A percentile compares a stretch with the other conserved stretches of the same genome.
These are phyloP conservation scores for Themeda triandra DNA, from an alignment of 176 grass and related monocot genomes.

Conservation along the genomic window DNA sequence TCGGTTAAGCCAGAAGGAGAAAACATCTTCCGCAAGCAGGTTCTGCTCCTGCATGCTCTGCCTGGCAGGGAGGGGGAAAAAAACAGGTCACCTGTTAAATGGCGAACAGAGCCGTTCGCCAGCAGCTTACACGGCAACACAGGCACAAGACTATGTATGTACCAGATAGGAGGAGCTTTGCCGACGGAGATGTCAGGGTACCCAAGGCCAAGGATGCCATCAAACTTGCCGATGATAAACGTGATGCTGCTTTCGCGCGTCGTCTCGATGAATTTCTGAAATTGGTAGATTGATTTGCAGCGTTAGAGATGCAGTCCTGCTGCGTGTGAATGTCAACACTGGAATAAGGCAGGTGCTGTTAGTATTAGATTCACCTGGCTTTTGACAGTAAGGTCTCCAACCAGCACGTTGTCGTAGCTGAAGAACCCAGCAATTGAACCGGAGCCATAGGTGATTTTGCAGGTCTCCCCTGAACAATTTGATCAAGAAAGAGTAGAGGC, in stretches of 20 bases:
- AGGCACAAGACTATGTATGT: background rate
- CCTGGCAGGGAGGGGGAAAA: slow-evolving; percentile 17
- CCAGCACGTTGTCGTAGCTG: slow-evolving; percentile 73
- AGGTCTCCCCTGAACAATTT: slow-evolving; percentile 55
- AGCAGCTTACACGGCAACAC: no score
- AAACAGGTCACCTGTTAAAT: background rate
- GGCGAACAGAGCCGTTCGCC: background rate
- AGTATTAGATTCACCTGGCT: slow-evolving; percentile 40
- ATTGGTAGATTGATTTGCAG: background rate
- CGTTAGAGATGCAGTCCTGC: background rate
- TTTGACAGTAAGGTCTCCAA: slow-evolving; percentile 74
- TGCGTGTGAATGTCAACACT: background rate
- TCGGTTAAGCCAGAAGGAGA: slow-evolving; percentile 96
- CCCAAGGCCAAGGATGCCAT: slow-evolving; percentile 98
- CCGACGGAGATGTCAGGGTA: slow-evolving; percentile 90
- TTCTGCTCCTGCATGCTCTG: slow-evolving; percentile 74
- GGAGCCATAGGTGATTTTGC: slow-evolving; percentile 85
- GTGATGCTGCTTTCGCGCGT: slow-evolving; percentile 59
- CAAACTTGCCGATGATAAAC: slow-evolving; percentile 79
- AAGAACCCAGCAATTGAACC: slow-evolving; percentile 87
- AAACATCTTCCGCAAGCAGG: slow-evolving; percentile 61
- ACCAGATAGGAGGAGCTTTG: slow-evolving; percentile 69
- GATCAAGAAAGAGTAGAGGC: background rate
- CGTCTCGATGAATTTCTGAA: slow-evolving; percentile 86
- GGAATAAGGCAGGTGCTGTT: background rate